These are phyloP conservation scores for Nemania sp. DNA, from an alignment of 2,329 filamentous ascomycete species.

Conservation along the genomic window DNA sequence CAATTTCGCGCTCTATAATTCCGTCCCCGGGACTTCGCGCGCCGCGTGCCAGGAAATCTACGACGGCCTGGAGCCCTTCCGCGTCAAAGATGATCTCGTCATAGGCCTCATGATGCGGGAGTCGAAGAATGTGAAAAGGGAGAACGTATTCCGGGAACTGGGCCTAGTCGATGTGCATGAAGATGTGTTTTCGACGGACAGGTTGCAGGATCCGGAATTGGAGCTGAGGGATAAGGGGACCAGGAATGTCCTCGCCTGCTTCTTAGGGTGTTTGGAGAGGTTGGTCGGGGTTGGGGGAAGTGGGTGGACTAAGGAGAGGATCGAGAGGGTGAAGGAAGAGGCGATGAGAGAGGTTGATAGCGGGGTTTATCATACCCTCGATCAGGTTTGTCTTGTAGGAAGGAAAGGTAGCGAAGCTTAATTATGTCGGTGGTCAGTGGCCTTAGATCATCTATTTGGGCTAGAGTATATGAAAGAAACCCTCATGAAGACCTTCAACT, in stretches of 20 bases:
- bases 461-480: too few species aligned
- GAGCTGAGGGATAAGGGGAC: slow-evolving; percentile 26
- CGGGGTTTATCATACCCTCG: slow-evolving; percentile 31
- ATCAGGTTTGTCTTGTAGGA: slow-evolving; percentile 28
- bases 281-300: slow-evolving; percentile 19
- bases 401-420: slow-evolving; percentile 7
- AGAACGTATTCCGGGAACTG: slow-evolving; percentile 19
- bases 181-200: slow-evolving; percentile 31
- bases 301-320: slow-evolving; percentile 27
- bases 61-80: slow-evolving; percentile 26
- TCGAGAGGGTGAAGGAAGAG: slow-evolving; percentile 16
- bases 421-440: neutral
- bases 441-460: too few species aligned
- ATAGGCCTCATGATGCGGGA: slow-evolving; percentile 32
- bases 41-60: slow-evolving; percentile 30
- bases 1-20: slow-evolving; percentile 26
- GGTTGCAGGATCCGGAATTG: slow-evolving; percentile 23
- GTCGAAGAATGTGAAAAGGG: slow-evolving; percentile 8
- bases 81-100: slow-evolving; percentile 21
- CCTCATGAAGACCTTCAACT: too few species aligned
- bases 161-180: slow-evolving; percentile 27
- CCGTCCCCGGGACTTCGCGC: slow-evolving; percentile 21
- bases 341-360: slow-evolving; percentile 28
- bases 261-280: slow-evolving; percentile 24
- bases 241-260: slow-evolving; percentile 24